Conservation (phyloP, 1,284 basidiomycete genomes). For the Anthracocystis setariae region DNA sequence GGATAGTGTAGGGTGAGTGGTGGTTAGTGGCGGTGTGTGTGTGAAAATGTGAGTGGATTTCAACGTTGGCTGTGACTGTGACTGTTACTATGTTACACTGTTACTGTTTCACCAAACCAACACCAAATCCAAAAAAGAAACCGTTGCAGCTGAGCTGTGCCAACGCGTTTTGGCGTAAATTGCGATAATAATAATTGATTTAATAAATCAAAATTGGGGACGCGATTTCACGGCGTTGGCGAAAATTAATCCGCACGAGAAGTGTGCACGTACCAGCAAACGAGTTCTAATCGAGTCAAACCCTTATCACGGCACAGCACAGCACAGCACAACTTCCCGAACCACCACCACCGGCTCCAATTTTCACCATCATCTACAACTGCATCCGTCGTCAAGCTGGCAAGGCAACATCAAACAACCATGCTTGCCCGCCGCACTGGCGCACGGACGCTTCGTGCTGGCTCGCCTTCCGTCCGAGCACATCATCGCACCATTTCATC, state of each 20-base stretch:
- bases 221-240: conserved; percentile 8
- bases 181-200: too few species aligned
- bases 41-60: too few species aligned
- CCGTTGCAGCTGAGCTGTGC: not conserved
- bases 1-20: too few species aligned
- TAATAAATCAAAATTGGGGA: conserved; percentile 4
- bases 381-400: not conserved
- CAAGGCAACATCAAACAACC: not conserved
- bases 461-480: not conserved
- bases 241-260: conserved; percentile 25
- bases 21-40: too few species aligned
- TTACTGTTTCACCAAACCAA: not conserved
- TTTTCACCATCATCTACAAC: not conserved
- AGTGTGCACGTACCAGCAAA: conserved; percentile 14
- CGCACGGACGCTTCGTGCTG: conserved; percentile 9
- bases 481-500: conserved; percentile 17
- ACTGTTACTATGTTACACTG: not conserved
- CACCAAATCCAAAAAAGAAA: not conserved
- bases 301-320: too few species aligned
- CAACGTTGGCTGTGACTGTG: not conserved
- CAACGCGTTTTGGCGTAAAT: conserved; percentile 44
- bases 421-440: conserved; percentile 18
- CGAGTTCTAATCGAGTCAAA: too few species aligned
- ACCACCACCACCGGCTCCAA: too few species aligned
- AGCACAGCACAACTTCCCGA: too few species aligned